Percentiles rank a stretch among this genome's conserved stretches.
Evolutionary conservation across 257 asterid species (phyloP).

Genomic region (Capsicum pubescens): DNA sequence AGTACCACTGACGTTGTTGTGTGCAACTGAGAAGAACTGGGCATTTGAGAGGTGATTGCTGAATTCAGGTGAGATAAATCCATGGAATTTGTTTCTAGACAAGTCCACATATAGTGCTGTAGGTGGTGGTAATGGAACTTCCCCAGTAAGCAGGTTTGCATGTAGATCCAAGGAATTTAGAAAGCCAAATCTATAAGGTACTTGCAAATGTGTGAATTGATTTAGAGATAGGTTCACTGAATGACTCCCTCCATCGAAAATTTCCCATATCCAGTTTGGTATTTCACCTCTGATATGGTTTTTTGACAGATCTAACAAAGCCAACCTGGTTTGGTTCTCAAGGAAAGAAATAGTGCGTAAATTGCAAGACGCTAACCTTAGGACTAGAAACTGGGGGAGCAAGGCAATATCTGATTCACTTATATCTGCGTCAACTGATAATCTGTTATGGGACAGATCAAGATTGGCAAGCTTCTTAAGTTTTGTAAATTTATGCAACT

Average conservation of each 20-base stretch:
- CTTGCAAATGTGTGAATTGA: slow-evolving; percentile 24
- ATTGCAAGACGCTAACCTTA: slow-evolving; percentile 53
- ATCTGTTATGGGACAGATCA: slow-evolving; percentile 41
- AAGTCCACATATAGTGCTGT: neutral
- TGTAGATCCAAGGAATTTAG: neutral
- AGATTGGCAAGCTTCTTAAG: neutral
- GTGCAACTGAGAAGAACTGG: slow-evolving; percentile 48
- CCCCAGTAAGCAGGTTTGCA: neutral
- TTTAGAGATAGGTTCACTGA: slow-evolving; percentile 50
- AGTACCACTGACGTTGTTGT: slow-evolving; percentile 47
- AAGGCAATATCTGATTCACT: slow-evolving; percentile 24
- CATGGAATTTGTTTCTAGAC: slow-evolving; percentile 31
- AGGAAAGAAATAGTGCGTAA: slow-evolving; percentile 45
- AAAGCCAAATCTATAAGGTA: neutral
- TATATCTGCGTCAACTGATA: slow-evolving; percentile 28
- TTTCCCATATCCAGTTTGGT: slow-evolving; percentile 1
- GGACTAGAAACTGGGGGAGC: slow-evolving; percentile 29
- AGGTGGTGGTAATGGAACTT: neutral
- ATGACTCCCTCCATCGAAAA: slow-evolving; percentile 2
- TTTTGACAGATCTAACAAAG: slow-evolving; percentile 36
- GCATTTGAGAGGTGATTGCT: slow-evolving; percentile 27
- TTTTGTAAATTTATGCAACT: slow-evolving; percentile 36
- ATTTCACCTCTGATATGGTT: slow-evolving; percentile 27
- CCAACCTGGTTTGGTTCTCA: slow-evolving; percentile 37
- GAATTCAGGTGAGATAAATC: slow-evolving; percentile 40